Evolutionary conservation across 352 stramenopile species (phyloP).

Genomic region (Pythium phragmiticola): DNA sequence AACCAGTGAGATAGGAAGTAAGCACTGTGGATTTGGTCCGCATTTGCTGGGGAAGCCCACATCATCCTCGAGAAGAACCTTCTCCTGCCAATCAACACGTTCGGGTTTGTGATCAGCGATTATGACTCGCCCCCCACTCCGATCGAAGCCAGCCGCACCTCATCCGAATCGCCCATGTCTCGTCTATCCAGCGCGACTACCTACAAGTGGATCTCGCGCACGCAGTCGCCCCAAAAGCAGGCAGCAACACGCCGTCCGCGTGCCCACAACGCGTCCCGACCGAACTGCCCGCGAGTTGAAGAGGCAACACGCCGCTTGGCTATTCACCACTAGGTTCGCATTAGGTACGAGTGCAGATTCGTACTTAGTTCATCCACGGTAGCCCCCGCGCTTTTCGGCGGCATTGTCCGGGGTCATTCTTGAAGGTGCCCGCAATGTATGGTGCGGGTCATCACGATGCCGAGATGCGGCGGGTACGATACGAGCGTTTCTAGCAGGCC

Average conservation of each 20-base stretch:
- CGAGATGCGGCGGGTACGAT: slow-evolving; percentile 24
- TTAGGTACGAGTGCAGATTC: slow-evolving; percentile 11
- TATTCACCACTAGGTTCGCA: slow-evolving; percentile 16
- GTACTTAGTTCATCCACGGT: slow-evolving; percentile 6
- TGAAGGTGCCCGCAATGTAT: slow-evolving; percentile 21
- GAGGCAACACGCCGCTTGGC: slow-evolving; percentile 26
- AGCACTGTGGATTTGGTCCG: neutral
- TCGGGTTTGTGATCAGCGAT: neutral
- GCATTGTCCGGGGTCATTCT: neutral
- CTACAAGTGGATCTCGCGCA: neutral
- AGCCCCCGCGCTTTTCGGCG: too few species aligned
- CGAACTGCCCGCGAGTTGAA: slow-evolving; percentile 6
- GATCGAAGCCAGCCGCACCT: slow-evolving; percentile 19
- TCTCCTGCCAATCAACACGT: slow-evolving; percentile 27
- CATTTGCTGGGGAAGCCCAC: slow-evolving; percentile 13
- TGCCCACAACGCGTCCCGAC: neutral
- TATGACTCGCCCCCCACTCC: neutral
- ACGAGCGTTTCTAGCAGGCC: neutral
- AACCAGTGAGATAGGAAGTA: neutral
- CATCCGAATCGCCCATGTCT: slow-evolving; percentile 59
- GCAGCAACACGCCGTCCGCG: neutral
- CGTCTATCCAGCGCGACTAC: neutral
- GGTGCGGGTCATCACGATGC: slow-evolving; percentile 12
- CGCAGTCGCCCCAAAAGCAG: neutral
- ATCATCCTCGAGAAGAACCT: slow-evolving; percentile 48